A percentile compares a stretch with the other conserved stretches of the same genome.
These are phyloP conservation scores for Camellia lanceoleosa DNA, from an alignment of 148 eudicot genomes.

Conservation along the genomic window DNA sequence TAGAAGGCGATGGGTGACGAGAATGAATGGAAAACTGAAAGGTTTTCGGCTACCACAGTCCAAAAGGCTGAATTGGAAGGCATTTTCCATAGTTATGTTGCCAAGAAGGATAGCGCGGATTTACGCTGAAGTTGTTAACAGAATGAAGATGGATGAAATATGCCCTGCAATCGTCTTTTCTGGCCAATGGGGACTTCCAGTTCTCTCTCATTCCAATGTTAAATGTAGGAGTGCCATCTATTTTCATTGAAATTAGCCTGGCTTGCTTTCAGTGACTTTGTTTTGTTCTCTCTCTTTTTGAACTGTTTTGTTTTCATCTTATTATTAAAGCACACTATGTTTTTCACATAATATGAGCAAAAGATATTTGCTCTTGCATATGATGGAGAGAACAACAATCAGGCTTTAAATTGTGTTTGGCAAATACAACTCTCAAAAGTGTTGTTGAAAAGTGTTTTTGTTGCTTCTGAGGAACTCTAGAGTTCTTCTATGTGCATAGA, in stretches of 20 bases:
- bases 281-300: neutral
- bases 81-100: slow-evolving; percentile 27
- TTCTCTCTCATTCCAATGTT: slow-evolving; percentile 33
- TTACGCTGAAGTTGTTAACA: slow-evolving; percentile 27
- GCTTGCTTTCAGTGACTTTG: neutral
- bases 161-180: slow-evolving; percentile 36
- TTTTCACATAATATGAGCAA: neutral
- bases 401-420: too few species aligned
- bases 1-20: slow-evolving; percentile 25
- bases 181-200: slow-evolving; percentile 53
- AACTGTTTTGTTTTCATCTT: neutral
- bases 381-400: neutral
- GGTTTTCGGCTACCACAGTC: slow-evolving; percentile 34
- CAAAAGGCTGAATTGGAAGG: slow-evolving; percentile 47
- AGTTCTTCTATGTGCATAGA: too few species aligned
- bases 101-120: slow-evolving; percentile 32
- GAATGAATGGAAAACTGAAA: slow-evolving; percentile 28
- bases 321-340: too few species aligned
- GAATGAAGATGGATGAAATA: slow-evolving; percentile 36
- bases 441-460: too few species aligned
- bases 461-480: too few species aligned
- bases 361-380: neutral
- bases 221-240: slow-evolving; percentile 15
- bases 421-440: too few species aligned
- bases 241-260: slow-evolving; percentile 10